phyloP scores from a whole-genome alignment of 202 grass and related monocot genomes.

The Schoenoplectus triqueter region DNA sequence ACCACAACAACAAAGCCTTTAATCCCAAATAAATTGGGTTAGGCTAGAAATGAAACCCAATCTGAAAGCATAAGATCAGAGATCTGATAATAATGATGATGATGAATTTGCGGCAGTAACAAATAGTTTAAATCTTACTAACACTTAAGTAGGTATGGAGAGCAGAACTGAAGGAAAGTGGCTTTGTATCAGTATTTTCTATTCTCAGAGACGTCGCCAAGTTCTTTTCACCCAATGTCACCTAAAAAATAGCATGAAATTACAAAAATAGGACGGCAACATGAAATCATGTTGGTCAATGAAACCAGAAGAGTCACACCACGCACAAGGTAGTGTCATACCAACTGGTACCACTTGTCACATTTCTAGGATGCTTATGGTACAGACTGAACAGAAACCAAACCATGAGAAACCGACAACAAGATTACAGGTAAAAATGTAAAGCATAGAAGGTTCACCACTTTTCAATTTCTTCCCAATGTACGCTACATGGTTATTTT shows the following conservation, averaged over 20 bases:
- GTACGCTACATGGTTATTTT: not conserved
- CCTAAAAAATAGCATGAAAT: slow-evolving; percentile 50
- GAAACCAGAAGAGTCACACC: not conserved
- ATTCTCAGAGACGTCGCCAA: slow-evolving; percentile 71
- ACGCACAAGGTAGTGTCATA: not conserved
- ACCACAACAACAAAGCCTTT: too few species aligned
- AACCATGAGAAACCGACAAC: not conserved
- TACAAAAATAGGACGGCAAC: not conserved
- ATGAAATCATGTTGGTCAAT: not conserved
- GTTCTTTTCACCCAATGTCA: slow-evolving; percentile 65
- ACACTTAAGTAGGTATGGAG: slow-evolving; percentile 92
- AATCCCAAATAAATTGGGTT: too few species aligned
- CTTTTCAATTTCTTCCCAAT: not conserved
- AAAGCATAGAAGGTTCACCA: not conserved
- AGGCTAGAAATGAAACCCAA: too few species aligned
- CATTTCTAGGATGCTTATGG: slow-evolving; percentile 4
- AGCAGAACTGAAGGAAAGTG: slow-evolving; percentile 81
- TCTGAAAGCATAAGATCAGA: too few species aligned
- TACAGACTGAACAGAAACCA: not conserved
- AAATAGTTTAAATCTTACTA: slow-evolving; percentile 57
- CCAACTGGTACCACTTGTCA: not conserved
- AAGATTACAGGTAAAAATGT: not conserved
- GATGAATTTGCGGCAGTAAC: not conserved
- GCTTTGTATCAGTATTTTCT: slow-evolving; percentile 75
- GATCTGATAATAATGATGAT: too few species aligned